Conservation (phyloP, 1,284 basidiomycete species). For the Cystobasidium slooffiae region DNA sequence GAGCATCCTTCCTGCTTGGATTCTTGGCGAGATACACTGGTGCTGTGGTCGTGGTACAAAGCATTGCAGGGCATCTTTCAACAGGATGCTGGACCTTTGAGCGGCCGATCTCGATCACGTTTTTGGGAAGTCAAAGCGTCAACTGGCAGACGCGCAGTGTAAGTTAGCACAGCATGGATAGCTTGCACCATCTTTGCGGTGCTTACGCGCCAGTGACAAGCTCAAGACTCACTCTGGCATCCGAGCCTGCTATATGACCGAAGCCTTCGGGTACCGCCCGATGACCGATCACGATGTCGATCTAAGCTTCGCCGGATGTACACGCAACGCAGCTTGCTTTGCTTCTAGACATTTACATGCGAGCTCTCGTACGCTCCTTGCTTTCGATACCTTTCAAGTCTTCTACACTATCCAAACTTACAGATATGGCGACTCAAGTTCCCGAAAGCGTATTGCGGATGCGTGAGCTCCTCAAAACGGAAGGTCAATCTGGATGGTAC, state of each 20-base stretch:
- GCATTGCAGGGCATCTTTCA: too few species aligned
- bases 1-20: not conserved
- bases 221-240: too few species aligned
- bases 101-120: slow-evolving; percentile 1
- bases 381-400: slow-evolving; percentile 4
- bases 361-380: not conserved
- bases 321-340: not conserved
- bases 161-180: too few species aligned
- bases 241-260: too few species aligned
- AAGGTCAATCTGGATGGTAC: slow-evolving; percentile 33
- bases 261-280: too few species aligned
- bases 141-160: too few species aligned
- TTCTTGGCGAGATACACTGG: too few species aligned
- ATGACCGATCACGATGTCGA: too few species aligned
- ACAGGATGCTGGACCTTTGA: not conserved
- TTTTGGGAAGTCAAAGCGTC: not conserved
- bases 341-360: not conserved
- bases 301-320: too few species aligned
- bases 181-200: too few species aligned
- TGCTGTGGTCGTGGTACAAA: too few species aligned
- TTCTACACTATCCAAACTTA: not conserved
- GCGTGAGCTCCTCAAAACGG: slow-evolving; percentile 22
- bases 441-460: slow-evolving; percentile 23
- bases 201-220: too few species aligned
- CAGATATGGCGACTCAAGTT: slow-evolving; percentile 22